Percentiles rank a stretch among this genome's conserved stretches.
phyloP scores from a whole-genome alignment of 148 eudicot genomes.

The Pharnaceum exiguum region DNA sequence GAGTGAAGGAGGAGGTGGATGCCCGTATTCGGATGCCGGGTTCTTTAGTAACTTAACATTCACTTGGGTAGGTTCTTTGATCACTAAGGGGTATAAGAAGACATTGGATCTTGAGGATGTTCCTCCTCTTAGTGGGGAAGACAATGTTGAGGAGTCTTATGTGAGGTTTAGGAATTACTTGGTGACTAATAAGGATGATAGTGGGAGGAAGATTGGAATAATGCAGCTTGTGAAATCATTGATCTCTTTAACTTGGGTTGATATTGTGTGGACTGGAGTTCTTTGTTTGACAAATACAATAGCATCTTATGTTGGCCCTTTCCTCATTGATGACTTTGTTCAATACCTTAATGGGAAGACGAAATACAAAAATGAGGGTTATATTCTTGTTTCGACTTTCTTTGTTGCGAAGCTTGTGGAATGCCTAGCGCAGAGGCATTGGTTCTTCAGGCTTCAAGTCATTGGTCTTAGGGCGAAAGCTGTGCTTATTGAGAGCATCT shows the following conservation, averaged over 20 bases:
- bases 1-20: conserved; percentile 32
- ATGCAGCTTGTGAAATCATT: conserved; percentile 48
- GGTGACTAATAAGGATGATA: conserved; percentile 24
- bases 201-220: conserved; percentile 31
- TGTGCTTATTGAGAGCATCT: conserved; percentile 50
- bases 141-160: conserved; percentile 42
- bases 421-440: conserved; percentile 44
- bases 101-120: conserved; percentile 67
- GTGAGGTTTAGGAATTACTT: conserved; percentile 27
- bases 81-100: conserved; percentile 52
- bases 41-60: conserved; percentile 44
- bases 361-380: conserved; percentile 32
- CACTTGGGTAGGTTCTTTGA: conserved; percentile 49
- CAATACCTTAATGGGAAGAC: conserved; percentile 45
- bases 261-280: conserved; percentile 35
- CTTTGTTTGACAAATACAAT: conserved; percentile 37
- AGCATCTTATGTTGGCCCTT: conserved; percentile 55
- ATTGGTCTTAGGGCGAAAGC: conserved; percentile 44
- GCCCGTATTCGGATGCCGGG: conserved; percentile 42
- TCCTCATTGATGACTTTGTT: conserved; percentile 50
- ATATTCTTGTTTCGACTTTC: conserved; percentile 36
- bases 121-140: conserved; percentile 46
- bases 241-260: conserved; percentile 38
- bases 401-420: conserved; percentile 47
- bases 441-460: conserved; percentile 44